phyloP scores from a whole-genome alignment of 352 stramenopile genomes.

The Globisporangium orthogonon region DNA sequence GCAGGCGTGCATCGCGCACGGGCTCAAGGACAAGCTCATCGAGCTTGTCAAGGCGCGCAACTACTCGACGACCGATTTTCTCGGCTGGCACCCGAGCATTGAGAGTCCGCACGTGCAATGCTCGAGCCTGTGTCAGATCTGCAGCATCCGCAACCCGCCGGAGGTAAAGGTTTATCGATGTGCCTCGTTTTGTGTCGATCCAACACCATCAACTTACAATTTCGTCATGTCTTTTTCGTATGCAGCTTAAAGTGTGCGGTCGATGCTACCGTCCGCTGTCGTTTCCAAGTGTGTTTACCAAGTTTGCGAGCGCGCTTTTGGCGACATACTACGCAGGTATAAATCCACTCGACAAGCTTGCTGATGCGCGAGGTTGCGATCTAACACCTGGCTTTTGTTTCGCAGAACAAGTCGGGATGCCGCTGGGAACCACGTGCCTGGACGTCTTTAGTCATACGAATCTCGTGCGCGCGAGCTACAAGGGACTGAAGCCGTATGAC shows the following conservation, averaged over 20 bases:
- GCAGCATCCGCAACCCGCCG: slow-evolving; percentile 67
- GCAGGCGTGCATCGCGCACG: slow-evolving; percentile 51
- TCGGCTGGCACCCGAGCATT: slow-evolving; percentile 77
- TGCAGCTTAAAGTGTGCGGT: slow-evolving; percentile 23
- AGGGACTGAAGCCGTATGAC: slow-evolving; percentile 61
- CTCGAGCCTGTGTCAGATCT: slow-evolving; percentile 67
- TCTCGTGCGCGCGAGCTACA: slow-evolving; percentile 58
- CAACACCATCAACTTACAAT: not conserved
- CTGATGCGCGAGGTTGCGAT: not conserved
- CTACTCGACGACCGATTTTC: slow-evolving; percentile 62
- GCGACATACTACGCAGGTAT: slow-evolving; percentile 73
- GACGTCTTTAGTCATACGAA: slow-evolving; percentile 76
- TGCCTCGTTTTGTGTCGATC: not conserved
- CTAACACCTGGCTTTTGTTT: not conserved
- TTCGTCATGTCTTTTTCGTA: not conserved
- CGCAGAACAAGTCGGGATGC: slow-evolving; percentile 65
- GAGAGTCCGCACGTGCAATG: slow-evolving; percentile 66
- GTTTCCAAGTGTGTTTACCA: slow-evolving; percentile 75
- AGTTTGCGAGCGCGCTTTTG: slow-evolving; percentile 67
- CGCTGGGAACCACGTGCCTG: slow-evolving; percentile 53
- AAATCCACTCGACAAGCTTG: not conserved
- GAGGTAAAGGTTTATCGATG: slow-evolving; percentile 22
- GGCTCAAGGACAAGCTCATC: slow-evolving; percentile 40
- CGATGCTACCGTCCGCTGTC: slow-evolving; percentile 49
- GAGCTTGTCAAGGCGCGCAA: slow-evolving; percentile 54